Percentiles rank a stretch among this genome's conserved stretches.
Evolutionary conservation across 2,329 filamentous ascomycete species (phyloP).

Genomic region (Colletotrichum sp.): DNA sequence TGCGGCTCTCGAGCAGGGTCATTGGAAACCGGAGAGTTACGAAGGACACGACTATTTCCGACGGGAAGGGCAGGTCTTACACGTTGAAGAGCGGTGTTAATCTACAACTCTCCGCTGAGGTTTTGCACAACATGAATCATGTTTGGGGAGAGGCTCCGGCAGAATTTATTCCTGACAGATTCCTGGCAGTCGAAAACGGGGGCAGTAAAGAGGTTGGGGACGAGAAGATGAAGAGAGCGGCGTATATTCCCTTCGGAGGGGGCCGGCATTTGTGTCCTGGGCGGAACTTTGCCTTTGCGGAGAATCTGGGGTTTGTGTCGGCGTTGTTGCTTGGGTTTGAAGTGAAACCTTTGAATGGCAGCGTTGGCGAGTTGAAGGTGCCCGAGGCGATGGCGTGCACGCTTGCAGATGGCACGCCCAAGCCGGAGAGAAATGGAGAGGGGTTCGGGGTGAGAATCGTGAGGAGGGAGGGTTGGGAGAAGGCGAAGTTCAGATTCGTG

Average conservation of each 20-base stretch:
- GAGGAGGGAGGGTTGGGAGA: neutral
- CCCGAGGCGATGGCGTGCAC: neutral
- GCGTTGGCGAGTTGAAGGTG: neutral
- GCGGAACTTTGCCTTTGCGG: neutral
- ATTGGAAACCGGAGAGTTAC: neutral
- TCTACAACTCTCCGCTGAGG: neutral
- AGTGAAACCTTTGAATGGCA: neutral
- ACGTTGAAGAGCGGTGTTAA: neutral
- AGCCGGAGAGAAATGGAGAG: neutral
- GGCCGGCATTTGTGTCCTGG: neutral
- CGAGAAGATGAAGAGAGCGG: neutral
- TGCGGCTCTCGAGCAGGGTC: neutral
- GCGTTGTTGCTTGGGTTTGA: neutral
- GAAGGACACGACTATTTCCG: neutral
- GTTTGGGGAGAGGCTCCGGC: neutral
- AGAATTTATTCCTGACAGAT: neutral
- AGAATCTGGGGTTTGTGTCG: neutral
- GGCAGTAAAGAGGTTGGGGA: neutral
- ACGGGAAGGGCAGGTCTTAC: neutral
- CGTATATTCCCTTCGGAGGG: neutral
- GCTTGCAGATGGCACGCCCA: neutral
- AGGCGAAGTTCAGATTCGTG: neutral
- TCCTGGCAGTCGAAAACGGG: neutral
- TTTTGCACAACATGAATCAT: neutral
- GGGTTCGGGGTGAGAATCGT: neutral